Evolutionary conservation across 2,329 filamentous ascomycete species (phyloP), one percentile per base, ranked within the genome.

Genomic region (Emmonsiellopsis sp.): DNA sequence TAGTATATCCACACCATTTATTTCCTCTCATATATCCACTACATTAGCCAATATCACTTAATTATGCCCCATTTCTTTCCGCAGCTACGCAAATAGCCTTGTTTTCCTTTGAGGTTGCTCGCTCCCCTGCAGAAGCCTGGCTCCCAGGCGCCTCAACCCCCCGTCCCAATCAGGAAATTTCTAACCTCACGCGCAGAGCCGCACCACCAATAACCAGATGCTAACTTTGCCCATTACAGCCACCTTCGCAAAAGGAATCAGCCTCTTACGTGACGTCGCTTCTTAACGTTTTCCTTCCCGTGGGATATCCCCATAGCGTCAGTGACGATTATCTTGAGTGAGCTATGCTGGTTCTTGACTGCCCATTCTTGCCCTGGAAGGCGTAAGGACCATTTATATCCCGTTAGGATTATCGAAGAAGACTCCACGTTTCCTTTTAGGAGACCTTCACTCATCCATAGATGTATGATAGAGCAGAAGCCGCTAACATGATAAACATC

Each of bases 271-370:
- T 62, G 65, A 59, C 70, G 70, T 60, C 67, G 58, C 57, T 81
- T 2, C 66, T 90, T 42, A 84, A 88, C 60, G 80, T 91, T 32
- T 95, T 95, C 65, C 77, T 95, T 1, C 91, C 91, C 0, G 84
- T 87, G 1, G 90, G 90, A n/a, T 96, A 86, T 68, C 91, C 90
- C 0, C 81, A 90, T 60, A 93, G 85, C 48, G 91, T 96, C 33
- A 92, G 86, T 1, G 74, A 81, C 11, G 90, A 96, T 69, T 96
- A 96, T 69, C 75, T 89, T 4, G 77, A 85, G 73, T 94, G 54
- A 58, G 62, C 42, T 61, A n/a, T 34, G 39, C 33, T 49, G 8
- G 43, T 42, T 44, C 21, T 27, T 27, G 21, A 4, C 21, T 27
- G 21, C 21, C 21, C 3, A 27, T 27, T 27, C 21, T 5, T 27